phyloP scores from a whole-genome alignment of 2,329 filamentous ascomycete species.

The Fusarium sp. region DNA sequence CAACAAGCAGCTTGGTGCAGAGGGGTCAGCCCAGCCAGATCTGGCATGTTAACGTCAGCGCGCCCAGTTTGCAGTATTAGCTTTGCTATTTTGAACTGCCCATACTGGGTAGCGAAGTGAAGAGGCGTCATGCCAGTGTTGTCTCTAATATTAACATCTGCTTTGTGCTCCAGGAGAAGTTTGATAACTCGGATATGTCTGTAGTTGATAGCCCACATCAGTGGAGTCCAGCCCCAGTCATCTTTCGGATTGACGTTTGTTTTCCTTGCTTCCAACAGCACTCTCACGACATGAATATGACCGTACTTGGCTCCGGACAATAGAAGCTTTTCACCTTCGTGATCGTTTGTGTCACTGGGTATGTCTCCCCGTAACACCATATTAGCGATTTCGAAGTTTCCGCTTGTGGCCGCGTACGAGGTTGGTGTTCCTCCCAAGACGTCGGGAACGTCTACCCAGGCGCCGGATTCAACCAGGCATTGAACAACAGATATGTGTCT shows the following conservation, averaged over 20 bases:
- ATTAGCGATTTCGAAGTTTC: fast-evolving
- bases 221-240: neutral
- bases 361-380: fast-evolving
- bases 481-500: neutral
- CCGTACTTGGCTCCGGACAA: neutral
- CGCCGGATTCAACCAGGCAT: neutral
- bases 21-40: neutral
- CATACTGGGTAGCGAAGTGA: neutral
- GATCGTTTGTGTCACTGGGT: fast-evolving
- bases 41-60: neutral
- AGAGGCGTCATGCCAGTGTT: neutral
- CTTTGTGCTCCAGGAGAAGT: neutral
- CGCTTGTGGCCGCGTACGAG: neutral
- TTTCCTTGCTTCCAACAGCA: neutral
- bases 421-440: neutral
- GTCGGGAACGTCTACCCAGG: neutral
- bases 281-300: neutral
- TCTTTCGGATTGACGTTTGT: neutral
- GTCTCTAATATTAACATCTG: neutral
- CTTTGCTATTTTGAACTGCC: neutral
- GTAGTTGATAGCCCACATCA: neutral
- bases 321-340: neutral
- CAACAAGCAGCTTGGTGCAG: no score
- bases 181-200: fast-evolving
- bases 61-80: neutral